phyloP scores from a whole-genome alignment of 2,329 filamentous ascomycete genomes.

The Hypoxylon rubiginosum region DNA sequence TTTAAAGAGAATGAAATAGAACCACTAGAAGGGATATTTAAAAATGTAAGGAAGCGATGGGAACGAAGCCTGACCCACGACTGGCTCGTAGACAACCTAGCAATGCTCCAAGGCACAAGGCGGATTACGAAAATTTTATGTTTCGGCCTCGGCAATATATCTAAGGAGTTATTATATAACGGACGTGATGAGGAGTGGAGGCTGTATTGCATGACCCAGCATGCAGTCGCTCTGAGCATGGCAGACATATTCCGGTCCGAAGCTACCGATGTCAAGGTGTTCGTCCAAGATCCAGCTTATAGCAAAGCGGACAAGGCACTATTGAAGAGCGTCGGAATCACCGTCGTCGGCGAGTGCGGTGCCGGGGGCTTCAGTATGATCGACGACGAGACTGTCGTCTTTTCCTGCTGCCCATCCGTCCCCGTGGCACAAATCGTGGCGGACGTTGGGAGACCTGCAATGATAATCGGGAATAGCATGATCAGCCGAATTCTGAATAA shows the following conservation, averaged over 20 bases:
- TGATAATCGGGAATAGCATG: conserved; percentile 11
- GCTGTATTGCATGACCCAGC: conserved; percentile 33
- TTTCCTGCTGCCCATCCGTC: conserved; percentile 50
- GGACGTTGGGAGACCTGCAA: conserved; percentile 53
- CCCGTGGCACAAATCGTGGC: conserved; percentile 55
- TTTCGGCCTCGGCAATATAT: conserved; percentile 46
- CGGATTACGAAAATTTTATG: conserved; percentile 48
- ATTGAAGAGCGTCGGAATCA: conserved; percentile 40
- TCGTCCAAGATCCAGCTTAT: conserved; percentile 47
- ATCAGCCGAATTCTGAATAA: neutral
- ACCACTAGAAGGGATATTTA: conserved; percentile 27
- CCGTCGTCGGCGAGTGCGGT: conserved; percentile 43
- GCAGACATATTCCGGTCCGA: conserved; percentile 28
- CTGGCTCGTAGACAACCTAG: conserved; percentile 38
- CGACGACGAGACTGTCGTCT: conserved; percentile 53
- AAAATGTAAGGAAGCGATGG: conserved; percentile 33
- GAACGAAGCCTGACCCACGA: conserved; percentile 37
- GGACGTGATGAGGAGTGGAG: conserved; percentile 25
- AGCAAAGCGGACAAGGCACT: conserved; percentile 12
- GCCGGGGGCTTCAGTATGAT: conserved; percentile 53
- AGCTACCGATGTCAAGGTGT: conserved; percentile 32
- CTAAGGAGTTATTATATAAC: conserved; percentile 22
- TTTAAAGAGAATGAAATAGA: conserved; percentile 20
- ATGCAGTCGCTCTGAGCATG: conserved; percentile 43
- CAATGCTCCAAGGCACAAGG: conserved; percentile 19